A percentile compares a stretch with the other conserved stretches of the same genome.
Conservation (phyloP, 768 basidiomycete species). For the Coprinopsis strossmayeri region DNA sequence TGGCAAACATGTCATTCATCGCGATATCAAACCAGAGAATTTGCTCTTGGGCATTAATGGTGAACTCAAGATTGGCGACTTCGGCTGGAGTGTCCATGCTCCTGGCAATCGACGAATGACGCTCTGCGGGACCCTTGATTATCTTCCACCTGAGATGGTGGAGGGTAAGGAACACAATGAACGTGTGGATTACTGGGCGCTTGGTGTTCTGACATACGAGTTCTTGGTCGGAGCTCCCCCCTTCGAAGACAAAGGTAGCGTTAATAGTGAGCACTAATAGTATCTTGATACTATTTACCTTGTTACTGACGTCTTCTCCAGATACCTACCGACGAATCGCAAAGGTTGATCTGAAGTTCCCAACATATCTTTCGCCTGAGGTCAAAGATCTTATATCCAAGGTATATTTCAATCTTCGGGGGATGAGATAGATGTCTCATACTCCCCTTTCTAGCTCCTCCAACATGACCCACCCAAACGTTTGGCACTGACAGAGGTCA, state of each 20-base stretch:
- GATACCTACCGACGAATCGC: conserved; percentile 91
- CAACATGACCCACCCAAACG: conserved; percentile 76
- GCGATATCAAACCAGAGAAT: conserved; percentile 99
- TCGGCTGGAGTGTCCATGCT: conserved; percentile 98
- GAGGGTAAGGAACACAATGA: conserved; percentile 86
- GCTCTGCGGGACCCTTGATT: conserved; percentile 93
- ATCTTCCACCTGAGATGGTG: conserved; percentile 98
- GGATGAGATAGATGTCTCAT: background rate
- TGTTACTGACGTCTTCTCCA: conserved; percentile 24
- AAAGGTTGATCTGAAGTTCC: conserved; percentile 74
- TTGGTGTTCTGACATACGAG: conserved; percentile 95
- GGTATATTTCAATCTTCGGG: conserved; percentile 32
- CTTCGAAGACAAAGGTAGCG: conserved; percentile 81
- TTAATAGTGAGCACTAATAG: conserved; percentile 69
- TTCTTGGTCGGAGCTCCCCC: conserved; percentile 75
- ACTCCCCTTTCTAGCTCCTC: conserved; percentile 54
- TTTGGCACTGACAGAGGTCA: conserved; percentile 66
- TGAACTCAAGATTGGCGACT: conserved; percentile 96
- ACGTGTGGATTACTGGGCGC: conserved; percentile 91
- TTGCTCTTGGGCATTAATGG: conserved; percentile 90
- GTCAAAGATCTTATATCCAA: conserved; percentile 59
- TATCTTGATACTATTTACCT: no score
- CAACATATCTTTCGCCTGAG: conserved; percentile 49
- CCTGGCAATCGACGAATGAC: conserved; percentile 87
- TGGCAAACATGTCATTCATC: conserved; percentile 93